phyloP scores from a whole-genome alignment of 2,329 filamentous ascomycete species.

The Fusarium tanahbumbuense region DNA sequence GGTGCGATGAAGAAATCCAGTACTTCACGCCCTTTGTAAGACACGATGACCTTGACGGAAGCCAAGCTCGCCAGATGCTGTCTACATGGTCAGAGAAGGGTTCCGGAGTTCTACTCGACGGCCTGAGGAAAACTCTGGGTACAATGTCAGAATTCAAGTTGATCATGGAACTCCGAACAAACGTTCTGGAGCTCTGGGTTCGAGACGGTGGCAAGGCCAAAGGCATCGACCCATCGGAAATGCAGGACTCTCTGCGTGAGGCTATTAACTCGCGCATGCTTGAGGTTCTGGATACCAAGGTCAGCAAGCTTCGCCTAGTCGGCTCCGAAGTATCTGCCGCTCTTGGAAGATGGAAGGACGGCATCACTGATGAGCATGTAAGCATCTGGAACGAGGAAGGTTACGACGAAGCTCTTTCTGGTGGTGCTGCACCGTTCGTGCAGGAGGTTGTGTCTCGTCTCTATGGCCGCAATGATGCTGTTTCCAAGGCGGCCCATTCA shows the following conservation, averaged over 20 bases:
- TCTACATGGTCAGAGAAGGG: constrained; percentile 72
- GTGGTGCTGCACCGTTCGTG: constrained; percentile 76
- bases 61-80: constrained; percentile 70
- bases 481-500: constrained; percentile 69
- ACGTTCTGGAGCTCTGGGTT: constrained; percentile 80
- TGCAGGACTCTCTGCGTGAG: constrained; percentile 75
- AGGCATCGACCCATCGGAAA: constrained; percentile 74
- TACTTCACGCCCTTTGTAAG: constrained; percentile 90
- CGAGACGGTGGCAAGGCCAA: constrained; percentile 71
- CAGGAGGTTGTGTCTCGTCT: constrained; percentile 74
- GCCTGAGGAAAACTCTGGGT: constrained; percentile 69
- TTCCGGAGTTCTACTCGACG: constrained; percentile 69
- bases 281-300: constrained; percentile 71
- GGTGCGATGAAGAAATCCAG: constrained; percentile 84
- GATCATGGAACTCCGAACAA: constrained; percentile 76
- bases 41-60: constrained; percentile 77
- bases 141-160: constrained; percentile 73
- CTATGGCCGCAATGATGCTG: constrained; percentile 76
- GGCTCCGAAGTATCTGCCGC: constrained; percentile 72
- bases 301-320: constrained; percentile 72
- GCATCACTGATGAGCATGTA: constrained; percentile 60
- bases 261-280: constrained; percentile 76
- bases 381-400: constrained; percentile 76
- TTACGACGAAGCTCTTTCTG: constrained; percentile 72
- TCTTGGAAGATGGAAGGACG: constrained; percentile 69